phyloP scores from a whole-genome alignment of 2,329 filamentous ascomycete genomes.

The Scedosporium aurantiacum region DNA sequence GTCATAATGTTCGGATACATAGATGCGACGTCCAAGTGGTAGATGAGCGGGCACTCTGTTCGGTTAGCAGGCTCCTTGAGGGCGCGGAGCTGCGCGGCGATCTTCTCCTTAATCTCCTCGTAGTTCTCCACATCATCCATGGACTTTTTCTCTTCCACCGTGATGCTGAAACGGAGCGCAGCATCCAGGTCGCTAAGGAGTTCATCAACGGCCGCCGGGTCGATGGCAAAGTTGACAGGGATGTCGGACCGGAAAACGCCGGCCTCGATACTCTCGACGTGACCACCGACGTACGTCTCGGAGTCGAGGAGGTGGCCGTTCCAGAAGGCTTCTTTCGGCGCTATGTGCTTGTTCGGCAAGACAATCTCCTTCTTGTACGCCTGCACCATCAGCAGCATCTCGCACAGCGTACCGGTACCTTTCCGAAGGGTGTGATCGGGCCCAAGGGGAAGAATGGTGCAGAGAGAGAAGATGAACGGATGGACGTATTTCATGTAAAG shows the following conservation, averaged over 20 bases:
- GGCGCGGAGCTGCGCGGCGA: constrained; percentile 55
- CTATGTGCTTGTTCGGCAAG: constrained; percentile 88
- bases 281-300: constrained; percentile 94
- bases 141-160: constrained; percentile 73
- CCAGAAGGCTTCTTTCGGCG: constrained; percentile 88
- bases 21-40: constrained; percentile 95
- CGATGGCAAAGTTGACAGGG: constrained; percentile 86
- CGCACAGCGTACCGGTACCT: constrained; percentile 95
- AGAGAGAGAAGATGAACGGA: constrained; percentile 97
- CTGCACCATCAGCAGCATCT: constrained; percentile 99
- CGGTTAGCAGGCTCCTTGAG: constrained; percentile 78
- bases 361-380: constrained; percentile 88
- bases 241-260: constrained; percentile 96
- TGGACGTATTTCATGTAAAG: constrained; percentile 99
- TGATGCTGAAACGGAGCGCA: constrained; percentile 78
- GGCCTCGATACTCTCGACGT: constrained; percentile 98
- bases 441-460: constrained; percentile 87
- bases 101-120: constrained; percentile 74
- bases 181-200: constrained; percentile 76
- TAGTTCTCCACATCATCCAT: constrained; percentile 73
- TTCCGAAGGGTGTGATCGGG: constrained; percentile 90
- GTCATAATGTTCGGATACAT: constrained; percentile 99
- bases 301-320: constrained; percentile 93
- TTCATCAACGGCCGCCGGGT: constrained; percentile 80
- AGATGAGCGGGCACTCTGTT: constrained; percentile 79